Evolutionary conservation across 805 yeast genomes (phyloP), one percentile per base, ranked within the genome.

Genomic region (Spathaspora boniae): DNA sequence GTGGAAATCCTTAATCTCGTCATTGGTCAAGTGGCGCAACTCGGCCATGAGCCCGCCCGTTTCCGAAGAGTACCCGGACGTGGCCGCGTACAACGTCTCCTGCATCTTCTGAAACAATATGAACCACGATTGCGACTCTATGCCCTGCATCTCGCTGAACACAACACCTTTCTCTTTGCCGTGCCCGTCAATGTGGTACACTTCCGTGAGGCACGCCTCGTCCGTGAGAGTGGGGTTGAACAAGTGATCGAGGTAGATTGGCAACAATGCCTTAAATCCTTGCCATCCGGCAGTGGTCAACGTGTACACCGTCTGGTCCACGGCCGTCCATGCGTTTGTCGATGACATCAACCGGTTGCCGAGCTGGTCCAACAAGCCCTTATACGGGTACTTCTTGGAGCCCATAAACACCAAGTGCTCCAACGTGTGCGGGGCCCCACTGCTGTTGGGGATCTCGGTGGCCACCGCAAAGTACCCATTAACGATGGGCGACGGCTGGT

Each of bases 361-460:
- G 34, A 89, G 70, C 8, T 80, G 80, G 53, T 93, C 98, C 31
- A 93, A 65, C 32, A 89, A 66, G 6, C 98, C 98, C 58, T 91
- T 91, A 58, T 82, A 91, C 0, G 98, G 98, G 49, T 79, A 86
- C 39, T 80, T 78, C 44, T 81, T 69, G 2, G 96, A 86, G 1
- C 98, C 98, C 95, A 88, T 86, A 58, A 93, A 93, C 24, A 91
- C 73, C 57, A 93, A 68, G 62, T 93, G 98, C 61, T 93, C 98
- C 34, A 93, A 61, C 2, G 98, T 93, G 52, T 93, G 98, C 1
- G 98, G 98, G 44, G 86, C 78, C 6, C 98, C 98, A 16, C 88
- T 76, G 55, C 89, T 93, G 52, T 87, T 80, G 16, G 72, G 65
- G 34, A 86, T 86, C 56, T 93, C 98, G 1, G 98, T 88, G 12